These are phyloP conservation scores for Dryas octopetala DNA, from an alignment of 306 rosid species.

Conservation along the genomic window DNA sequence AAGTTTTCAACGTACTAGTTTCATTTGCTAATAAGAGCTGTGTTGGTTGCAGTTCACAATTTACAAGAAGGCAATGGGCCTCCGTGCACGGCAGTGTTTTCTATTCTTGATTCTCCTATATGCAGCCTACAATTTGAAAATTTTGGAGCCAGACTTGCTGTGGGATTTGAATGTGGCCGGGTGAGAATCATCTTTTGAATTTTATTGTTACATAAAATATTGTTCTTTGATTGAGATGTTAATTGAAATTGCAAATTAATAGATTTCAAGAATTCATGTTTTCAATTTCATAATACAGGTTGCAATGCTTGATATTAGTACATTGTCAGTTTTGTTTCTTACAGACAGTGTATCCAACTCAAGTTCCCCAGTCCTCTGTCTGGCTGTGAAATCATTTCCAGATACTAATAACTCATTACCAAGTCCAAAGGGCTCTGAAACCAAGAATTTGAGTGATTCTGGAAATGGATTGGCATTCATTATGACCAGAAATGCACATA, in stretches of 20 bases:
- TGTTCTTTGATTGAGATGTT: background rate
- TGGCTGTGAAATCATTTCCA: slow-evolving; percentile 46
- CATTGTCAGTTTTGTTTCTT: slow-evolving; percentile 63
- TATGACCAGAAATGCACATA: slow-evolving; percentile 54
- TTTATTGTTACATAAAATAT: background rate
- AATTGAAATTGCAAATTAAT: slow-evolving; percentile 2
- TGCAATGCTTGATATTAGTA: slow-evolving; percentile 62
- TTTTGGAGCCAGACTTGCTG: slow-evolving; percentile 57
- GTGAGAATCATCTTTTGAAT: slow-evolving; percentile 39
- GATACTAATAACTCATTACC: slow-evolving; percentile 39
- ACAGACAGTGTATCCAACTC: slow-evolving; percentile 48
- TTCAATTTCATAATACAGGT: slow-evolving; percentile 59
- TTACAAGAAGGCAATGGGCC: slow-evolving; percentile 56
- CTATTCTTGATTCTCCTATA: slow-evolving; percentile 59
- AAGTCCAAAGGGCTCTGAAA: slow-evolving; percentile 39
- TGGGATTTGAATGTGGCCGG: slow-evolving; percentile 79
- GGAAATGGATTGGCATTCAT: slow-evolving; percentile 45
- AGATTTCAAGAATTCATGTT: slow-evolving; percentile 19
- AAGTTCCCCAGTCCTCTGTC: slow-evolving; percentile 55
- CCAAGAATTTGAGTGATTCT: slow-evolving; percentile 40
- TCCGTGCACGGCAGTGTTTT: slow-evolving; percentile 58
- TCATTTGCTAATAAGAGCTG: background rate
- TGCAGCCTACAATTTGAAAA: slow-evolving; percentile 56
- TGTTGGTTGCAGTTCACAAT: slow-evolving; percentile 53
- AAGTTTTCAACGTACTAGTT: background rate